Evolutionary conservation across 2,329 filamentous ascomycete genomes (phyloP), one percentile per base, ranked within the genome.

Genomic region (Beauveria rudraprayagi): DNA sequence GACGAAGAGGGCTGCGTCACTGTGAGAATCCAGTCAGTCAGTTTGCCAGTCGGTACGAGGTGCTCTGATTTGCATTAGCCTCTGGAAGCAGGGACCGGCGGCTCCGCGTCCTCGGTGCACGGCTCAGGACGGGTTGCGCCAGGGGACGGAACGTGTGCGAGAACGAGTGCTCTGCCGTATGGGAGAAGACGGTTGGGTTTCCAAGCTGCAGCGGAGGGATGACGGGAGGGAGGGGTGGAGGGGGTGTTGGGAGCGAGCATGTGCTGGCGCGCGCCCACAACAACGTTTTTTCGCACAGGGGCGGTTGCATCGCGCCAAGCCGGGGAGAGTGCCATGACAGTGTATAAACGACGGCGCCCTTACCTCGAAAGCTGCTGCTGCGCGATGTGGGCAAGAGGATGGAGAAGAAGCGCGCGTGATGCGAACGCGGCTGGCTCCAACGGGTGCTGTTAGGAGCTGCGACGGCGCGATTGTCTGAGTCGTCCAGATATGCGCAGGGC

Each of bases 231-330:
- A 53, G 56, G 56, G 56, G 56, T 52, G 56, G 56, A 50, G 46
- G 56, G 56, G 56, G 56, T 52, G 56, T 59, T 59, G 56, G 56
- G 56, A 60, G 56, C 56, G 37, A 50, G 26, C 40, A 53, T 53
- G 48, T 37, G 56, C 48, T 44, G 47, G 56, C 48, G 46, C 41
- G 41, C 55, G 46, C n/a, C 48, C 47, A 44, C 56, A 52, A 24
- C 46, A n/a, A 51, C 37, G 24, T 11, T 28, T 43, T 37, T 37
- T 51, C 3, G 34, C 46, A 30, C 22, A 37, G 22, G 34, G 37
- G 47, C 30, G 56, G 16, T 40, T 24, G 30, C 56, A 58, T 50
- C 34, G 34, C 22, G 37, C 24, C 41, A 37, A 56, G 26, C n/a
- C 26, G 19, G 44, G 14, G 17, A 16, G 8, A 3, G 24, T 5